Base-by-base conservation (phyloP, 345 rosid genomes). In the Euphorbia tirucalli region DNA sequence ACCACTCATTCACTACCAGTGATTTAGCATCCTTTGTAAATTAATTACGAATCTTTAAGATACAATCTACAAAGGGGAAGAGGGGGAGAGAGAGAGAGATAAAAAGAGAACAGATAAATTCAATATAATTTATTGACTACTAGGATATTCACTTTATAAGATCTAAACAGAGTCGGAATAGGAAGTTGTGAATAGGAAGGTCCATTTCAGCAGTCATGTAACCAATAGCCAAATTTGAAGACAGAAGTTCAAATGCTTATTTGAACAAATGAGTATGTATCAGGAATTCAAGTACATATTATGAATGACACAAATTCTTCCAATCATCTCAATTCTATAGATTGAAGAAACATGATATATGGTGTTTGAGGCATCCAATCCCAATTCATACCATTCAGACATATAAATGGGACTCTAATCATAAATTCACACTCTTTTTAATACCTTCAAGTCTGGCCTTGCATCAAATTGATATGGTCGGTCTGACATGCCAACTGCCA, bases 401-500 rank as follows among this genome's bases (percentile, higher is more conserved):
- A 24, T 43, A 28, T 54, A 41, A 30, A 24, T 21, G 65, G n/a
- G 18, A 50, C 19, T 48, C 41, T 41, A 19, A 50, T 24, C 56
- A 66, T 22, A 69, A 66, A 72, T 65, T 48, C 59, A 19, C 11
- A 7, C 72, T 27, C 35, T 55, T 30, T 39, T 35, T 62, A 65
- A 57, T 69, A 92, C 98, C 97, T 91, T 94, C 81, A 78, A 71
- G 83, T 91, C 97, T 65, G 87, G 80, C 75, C 92, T 87, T 61
- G 74, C 75, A 78, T 88, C 96, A 39, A 79, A 81, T 43, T 85
- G 91, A 79, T 88, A 88, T 19, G 83, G 77, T 43, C 88, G 85
- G 74, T 91, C 97, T 70, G 92, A 89, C 85, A 94, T 91, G 58
- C 94, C 97, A n/a, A 83, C 93, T 0, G 95, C 98, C 98, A 94